phyloP scores from a whole-genome alignment of 768 basidiomycete species.

The Multifurca ochricompacta region DNA sequence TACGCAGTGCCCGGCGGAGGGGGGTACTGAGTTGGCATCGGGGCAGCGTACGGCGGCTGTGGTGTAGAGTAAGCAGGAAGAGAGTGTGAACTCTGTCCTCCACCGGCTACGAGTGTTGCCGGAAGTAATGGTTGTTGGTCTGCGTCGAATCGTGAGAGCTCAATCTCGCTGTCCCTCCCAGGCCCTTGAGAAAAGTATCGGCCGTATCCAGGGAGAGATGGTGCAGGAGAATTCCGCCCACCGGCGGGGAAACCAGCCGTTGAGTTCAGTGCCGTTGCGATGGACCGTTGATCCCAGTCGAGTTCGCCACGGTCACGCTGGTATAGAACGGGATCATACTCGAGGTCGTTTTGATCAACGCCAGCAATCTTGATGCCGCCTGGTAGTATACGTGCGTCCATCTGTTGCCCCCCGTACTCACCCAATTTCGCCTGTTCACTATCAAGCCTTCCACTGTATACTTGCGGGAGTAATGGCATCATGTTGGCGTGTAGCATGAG shows the following conservation, averaged over 20 bases:
- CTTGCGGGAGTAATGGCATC: slow-evolving; percentile 68
- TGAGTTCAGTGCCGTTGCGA: slow-evolving; percentile 43
- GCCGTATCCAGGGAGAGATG: slow-evolving; percentile 41
- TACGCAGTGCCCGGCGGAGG: slow-evolving; percentile 34
- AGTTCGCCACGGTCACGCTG: slow-evolving; percentile 75
- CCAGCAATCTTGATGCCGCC: slow-evolving; percentile 80
- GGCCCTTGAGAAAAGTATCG: slow-evolving; percentile 39
- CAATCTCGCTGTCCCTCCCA: slow-evolving; percentile 34
- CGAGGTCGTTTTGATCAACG: slow-evolving; percentile 69
- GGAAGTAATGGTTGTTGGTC: slow-evolving; percentile 58
- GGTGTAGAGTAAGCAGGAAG: slow-evolving; percentile 20
- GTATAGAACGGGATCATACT: slow-evolving; percentile 75
- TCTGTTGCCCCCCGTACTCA: slow-evolving; percentile 71
- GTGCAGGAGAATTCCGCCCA: slow-evolving; percentile 34
- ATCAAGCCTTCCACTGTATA: slow-evolving; percentile 67
- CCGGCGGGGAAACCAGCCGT: slow-evolving; percentile 33
- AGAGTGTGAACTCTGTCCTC: slow-evolving; percentile 2
- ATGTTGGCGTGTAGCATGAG: slow-evolving; percentile 83
- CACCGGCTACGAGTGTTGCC: slow-evolving; percentile 1
- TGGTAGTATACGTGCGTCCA: slow-evolving; percentile 66
- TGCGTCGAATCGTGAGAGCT: slow-evolving; percentile 49
- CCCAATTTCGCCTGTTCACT: slow-evolving; percentile 56
- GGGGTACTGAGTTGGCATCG: slow-evolving; percentile 26
- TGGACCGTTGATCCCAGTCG: slow-evolving; percentile 81
- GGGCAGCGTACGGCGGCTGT: slow-evolving; percentile 22